These are phyloP conservation scores for Pseudovirgaria hyperparasitica DNA, from an alignment of 2,329 filamentous ascomycete genomes.

Conservation along the genomic window DNA sequence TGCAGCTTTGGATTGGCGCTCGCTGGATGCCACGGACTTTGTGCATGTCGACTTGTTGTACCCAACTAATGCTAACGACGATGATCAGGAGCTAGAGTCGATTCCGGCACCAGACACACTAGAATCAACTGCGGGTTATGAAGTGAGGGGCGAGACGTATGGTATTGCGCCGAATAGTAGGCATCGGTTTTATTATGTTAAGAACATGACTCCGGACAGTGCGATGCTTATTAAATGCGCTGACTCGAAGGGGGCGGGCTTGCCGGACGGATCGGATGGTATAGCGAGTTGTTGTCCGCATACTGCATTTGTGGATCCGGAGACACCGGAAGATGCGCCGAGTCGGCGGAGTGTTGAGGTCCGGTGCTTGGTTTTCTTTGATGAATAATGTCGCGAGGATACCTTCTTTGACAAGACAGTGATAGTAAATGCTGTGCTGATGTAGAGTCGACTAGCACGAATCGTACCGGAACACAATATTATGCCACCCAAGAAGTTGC, in stretches of 20 bases:
- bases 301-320: slow-evolving; percentile 56
- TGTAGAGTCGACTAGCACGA: no score
- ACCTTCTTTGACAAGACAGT: no score
- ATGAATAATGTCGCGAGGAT: not conserved
- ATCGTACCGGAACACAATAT: no score
- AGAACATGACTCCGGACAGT: slow-evolving; percentile 62
- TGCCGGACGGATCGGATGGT: slow-evolving; percentile 36
- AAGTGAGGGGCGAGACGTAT: slow-evolving; percentile 62
- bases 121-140: no score
- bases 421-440: no score
- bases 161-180: slow-evolving; percentile 46
- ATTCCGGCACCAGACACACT: no score
- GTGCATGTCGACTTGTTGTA: slow-evolving; percentile 65
- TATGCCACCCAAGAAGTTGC: no score
- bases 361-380: slow-evolving; percentile 62
- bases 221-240: slow-evolving; percentile 68
- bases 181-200: slow-evolving; percentile 71
- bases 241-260: no score
- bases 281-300: slow-evolving; percentile 35
- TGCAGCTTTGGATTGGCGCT: slow-evolving; percentile 43
- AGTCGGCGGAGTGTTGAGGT: slow-evolving; percentile 83
- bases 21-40: slow-evolving; percentile 49
- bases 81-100: no score
- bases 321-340: slow-evolving; percentile 55
- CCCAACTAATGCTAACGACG: no score